Evolutionary conservation across 306 rosid genomes (phyloP).

Genomic region (Adenanthera pavonina): DNA sequence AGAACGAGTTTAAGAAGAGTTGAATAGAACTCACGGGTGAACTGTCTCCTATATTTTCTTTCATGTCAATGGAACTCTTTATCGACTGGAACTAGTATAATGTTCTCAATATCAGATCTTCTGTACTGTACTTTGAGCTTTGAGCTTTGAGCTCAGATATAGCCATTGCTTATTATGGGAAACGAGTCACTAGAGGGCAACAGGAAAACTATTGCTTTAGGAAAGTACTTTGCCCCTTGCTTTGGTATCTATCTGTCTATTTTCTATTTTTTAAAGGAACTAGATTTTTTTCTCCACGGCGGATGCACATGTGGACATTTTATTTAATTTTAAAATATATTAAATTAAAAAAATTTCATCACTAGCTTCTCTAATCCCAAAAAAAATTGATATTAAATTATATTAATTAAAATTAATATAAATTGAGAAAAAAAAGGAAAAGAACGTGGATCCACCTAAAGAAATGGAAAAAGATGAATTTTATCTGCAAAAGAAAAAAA

Average conservation of each 20-base stretch:
- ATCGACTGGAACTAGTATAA: not conserved
- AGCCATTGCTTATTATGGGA: not conserved
- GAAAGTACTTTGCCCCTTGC: not conserved
- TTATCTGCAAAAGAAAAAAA: no score
- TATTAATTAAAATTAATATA: no score
- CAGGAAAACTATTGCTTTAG: not conserved
- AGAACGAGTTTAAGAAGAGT: not conserved
- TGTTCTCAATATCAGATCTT: not conserved
- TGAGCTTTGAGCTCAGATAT: not conserved
- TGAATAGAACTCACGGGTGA: not conserved
- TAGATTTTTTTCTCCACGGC: no score
- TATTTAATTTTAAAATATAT: no score
- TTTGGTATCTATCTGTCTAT: not conserved
- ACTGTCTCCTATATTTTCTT: constrained; percentile 12
- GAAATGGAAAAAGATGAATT: no score
- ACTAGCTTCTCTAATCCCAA: no score
- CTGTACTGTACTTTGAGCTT: not conserved
- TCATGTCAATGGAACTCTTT: not conserved
- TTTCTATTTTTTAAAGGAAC: no score
- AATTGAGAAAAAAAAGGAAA: no score
- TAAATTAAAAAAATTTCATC: no score
- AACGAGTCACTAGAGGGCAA: not conserved
- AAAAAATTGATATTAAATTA: no score
- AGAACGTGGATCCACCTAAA: no score
- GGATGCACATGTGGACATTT: no score